Base-by-base conservation (phyloP, 177 flowering plant species). In the Vitis hybrid region DNA sequence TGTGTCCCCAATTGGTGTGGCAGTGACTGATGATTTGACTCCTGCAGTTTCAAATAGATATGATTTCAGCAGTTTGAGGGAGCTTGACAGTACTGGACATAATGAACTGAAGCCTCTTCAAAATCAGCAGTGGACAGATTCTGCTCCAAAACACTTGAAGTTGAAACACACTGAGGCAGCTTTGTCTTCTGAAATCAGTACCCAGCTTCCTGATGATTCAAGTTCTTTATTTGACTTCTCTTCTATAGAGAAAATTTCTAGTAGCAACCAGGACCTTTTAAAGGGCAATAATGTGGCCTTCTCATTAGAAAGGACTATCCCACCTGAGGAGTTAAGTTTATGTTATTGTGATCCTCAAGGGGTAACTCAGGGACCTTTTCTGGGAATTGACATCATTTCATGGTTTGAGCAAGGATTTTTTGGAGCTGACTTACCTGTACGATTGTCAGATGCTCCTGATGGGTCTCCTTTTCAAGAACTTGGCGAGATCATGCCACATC, bases 371-470 rank as follows among this genome's bases (percentile, higher is more conserved):
- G 99, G 98, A 2, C 98, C 99, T 14, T 93, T 87, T 76, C 79
- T 90, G 48, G 97, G 94, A 34, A 84, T 80, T 66, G 99, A 95
- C 78, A 88, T 95, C 65, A 84, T 93, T 65, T 84, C 88, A 50
- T 95, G 99, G 99, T 93, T 89, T 73, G 91, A 89, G 18, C 93
- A 91, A 79, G 97, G 97, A 3, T 95, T 86, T 78, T 95, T 93
- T 82, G 97, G 97, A 52, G 78, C 80, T 30, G 97, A 93, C 64
- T 82, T 95, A 54, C 97, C 85, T 1, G 97, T 95, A 13, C 87
- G 97, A 45, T 70, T 87, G 61, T 82, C 87, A 59, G 97, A 89
- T 87, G 92, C 97, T 64, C 91, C 94, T 19, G 94, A 89, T 62
- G 90, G 85, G 61, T 75, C 91, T 30, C 87, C 96, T 59, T 95